Conservation (phyloP, 2,329 filamentous ascomycete genomes). For the Aspergillus vadensis region DNA sequence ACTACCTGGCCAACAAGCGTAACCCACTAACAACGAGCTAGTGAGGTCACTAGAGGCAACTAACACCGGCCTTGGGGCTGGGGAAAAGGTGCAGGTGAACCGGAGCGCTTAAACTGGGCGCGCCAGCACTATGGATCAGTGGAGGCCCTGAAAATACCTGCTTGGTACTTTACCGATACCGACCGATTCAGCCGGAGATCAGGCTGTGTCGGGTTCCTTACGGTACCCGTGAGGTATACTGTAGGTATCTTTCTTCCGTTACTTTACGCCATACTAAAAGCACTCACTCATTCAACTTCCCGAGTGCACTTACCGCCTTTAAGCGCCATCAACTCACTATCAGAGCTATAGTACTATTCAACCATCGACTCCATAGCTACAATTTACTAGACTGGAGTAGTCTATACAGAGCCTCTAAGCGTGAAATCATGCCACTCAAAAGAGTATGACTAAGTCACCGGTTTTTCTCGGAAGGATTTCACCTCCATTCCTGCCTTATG, state of each 20-base stretch:
- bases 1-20: background rate
- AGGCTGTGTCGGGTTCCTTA: background rate
- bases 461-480: background rate
- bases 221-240: background rate
- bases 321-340: background rate
- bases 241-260: background rate
- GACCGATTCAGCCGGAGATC: background rate
- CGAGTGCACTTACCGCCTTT: background rate
- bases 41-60: slow-evolving; percentile 18
- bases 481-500: background rate
- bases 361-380: background rate
- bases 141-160: slow-evolving; percentile 11
- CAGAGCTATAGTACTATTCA: background rate
- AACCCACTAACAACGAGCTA: slow-evolving; percentile 14
- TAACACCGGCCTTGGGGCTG: slow-evolving; percentile 21
- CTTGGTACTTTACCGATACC: slow-evolving; percentile 2
- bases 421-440: slow-evolving; percentile 1
- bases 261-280: background rate
- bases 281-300: background rate
- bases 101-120: slow-evolving; percentile 16
- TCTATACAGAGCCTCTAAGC: background rate
- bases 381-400: background rate
- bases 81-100: slow-evolving; percentile 20
- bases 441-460: background rate
- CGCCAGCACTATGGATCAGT: slow-evolving; percentile 26